Conservation (phyloP, 805 yeast species). For the Starmerella vaccinii region DNA sequence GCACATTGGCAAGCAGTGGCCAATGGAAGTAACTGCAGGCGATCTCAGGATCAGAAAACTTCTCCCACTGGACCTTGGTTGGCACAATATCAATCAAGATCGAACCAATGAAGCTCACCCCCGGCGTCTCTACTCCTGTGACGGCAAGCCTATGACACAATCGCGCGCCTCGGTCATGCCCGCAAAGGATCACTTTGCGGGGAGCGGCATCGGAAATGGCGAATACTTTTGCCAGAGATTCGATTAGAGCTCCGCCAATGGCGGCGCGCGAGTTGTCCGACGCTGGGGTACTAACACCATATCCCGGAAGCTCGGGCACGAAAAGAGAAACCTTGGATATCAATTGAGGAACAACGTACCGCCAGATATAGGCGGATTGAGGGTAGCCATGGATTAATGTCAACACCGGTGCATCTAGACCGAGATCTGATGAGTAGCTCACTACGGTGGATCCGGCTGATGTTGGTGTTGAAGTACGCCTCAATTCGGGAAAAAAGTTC, state of each 20-base stretch:
- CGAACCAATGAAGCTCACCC: neutral
- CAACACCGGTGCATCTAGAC: no score
- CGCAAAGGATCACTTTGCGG: neutral
- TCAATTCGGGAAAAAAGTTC: no score
- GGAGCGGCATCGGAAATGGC: neutral
- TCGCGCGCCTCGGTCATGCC: neutral
- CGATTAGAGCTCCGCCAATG: neutral
- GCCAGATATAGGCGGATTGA: no score
- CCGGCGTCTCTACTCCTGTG: neutral
- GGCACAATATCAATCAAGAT: neutral
- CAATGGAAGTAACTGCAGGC: constrained; percentile 4
- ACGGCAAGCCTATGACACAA: neutral
- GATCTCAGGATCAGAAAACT: neutral
- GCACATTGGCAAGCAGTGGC: neutral
- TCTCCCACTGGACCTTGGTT: neutral
- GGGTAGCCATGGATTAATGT: no score
- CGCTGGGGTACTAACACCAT: no score
- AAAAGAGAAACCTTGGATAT: no score
- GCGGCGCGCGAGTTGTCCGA: neutral
- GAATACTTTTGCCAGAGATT: neutral
- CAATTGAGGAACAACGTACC: no score
- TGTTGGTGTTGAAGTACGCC: no score
- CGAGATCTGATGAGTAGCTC: no score
- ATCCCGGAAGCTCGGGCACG: no score
- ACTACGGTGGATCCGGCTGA: no score